Base-by-base conservation (phyloP, 1,284 basidiomycete species). In the Tilletia setariae region DNA sequence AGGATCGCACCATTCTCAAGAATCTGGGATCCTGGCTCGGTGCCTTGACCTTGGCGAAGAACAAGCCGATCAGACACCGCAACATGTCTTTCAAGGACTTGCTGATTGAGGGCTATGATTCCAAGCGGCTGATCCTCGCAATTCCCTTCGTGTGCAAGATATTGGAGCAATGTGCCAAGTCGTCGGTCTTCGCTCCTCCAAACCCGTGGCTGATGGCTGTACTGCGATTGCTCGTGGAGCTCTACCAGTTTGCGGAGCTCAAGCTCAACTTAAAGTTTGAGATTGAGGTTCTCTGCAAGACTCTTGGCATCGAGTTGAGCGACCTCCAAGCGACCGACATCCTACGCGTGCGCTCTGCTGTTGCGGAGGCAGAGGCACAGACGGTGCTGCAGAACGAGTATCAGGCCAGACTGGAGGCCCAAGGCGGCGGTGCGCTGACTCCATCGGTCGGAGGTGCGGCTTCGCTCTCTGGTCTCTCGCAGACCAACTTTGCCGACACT, bases 151-250 rank as follows among this genome's bases (percentile, higher is more conserved):
- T 98, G 35, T 98, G 94, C 88, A 98, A 97, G 84, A 90, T 95
- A 3, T 87, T 99, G 67, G 92, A 94, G 81, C 92, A 92, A 65
- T 94, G 92, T 76, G 87, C 89, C 67, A 89, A 90, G 79, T 97
- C 94, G 53, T 89, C 87, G 72, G 92, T 98, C 44, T 99, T 98
- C 88, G 90, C 88, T 78, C 91, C 92, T 19, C 96, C 96, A 30
- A 99, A 98, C 83, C 96, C 96, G 0, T 99, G 96, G 96, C 84
- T 99, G 68, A 94, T 96, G 90, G 94, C 91, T 0, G 91, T 98
- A 71, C 86, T 98, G 74, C 89, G 91, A 72, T 86, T 98, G 30
- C 88, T 98, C 63, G 92, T 90, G 49, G 96, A 99, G 84, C 87
- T 99, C 23, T 98, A 99, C 84, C 93, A 95, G 81, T 96, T 90